Conservation (phyloP, 2,329 filamentous ascomycete genomes). For the Diaporthe citrichinensis region DNA sequence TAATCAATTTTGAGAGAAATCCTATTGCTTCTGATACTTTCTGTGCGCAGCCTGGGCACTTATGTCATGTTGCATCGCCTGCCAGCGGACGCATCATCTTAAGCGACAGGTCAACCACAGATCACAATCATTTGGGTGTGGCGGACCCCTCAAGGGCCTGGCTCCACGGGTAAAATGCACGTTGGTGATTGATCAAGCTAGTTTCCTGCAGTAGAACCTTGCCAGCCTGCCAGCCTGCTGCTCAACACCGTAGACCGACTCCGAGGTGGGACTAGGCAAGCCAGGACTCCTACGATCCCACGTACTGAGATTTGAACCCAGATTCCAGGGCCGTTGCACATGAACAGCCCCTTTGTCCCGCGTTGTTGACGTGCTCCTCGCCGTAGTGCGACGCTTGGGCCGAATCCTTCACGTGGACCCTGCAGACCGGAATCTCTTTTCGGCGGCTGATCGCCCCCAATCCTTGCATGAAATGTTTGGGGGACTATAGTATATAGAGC, state of each 20-base stretch:
- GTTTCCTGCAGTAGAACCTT: background rate
- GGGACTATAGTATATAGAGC: background rate
- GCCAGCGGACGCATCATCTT: background rate
- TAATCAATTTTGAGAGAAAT: background rate
- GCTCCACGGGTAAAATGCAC: background rate
- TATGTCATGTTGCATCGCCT: background rate
- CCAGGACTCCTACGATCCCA: background rate
- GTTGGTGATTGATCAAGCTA: slow-evolving; percentile 13
- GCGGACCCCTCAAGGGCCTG: background rate
- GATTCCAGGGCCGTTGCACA: background rate
- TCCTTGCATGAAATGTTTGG: slow-evolving; percentile 7
- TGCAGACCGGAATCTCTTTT: slow-evolving; percentile 6
- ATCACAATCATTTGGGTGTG: background rate
- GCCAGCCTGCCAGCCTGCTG: background rate
- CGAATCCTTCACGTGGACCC: background rate
- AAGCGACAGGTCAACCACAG: background rate
- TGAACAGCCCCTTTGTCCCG: background rate
- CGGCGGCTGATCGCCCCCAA: background rate
- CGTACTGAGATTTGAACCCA: background rate
- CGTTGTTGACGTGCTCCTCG: background rate
- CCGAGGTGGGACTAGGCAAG: background rate
- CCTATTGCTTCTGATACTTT: background rate
- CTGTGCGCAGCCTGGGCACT: background rate
- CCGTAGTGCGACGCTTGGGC: background rate
- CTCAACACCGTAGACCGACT: background rate